These are phyloP conservation scores for Mariannaea sp. DNA, from an alignment of 2,329 filamentous ascomycete genomes.

Conservation along the genomic window DNA sequence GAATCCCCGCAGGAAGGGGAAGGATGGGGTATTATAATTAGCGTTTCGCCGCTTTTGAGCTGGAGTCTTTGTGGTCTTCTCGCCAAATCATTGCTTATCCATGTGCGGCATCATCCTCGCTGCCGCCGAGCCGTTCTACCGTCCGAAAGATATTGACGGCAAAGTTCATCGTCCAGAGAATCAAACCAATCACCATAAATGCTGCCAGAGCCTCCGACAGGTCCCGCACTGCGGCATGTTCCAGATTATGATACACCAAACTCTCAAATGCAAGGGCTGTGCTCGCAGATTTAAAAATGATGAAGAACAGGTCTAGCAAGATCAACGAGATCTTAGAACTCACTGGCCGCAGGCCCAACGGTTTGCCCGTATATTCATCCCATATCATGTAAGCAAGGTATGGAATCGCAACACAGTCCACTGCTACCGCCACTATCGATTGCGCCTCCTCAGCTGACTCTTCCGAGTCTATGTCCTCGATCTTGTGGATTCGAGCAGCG, in stretches of 20 bases:
- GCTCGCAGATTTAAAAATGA: conserved; percentile 96
- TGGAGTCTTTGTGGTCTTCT: not conserved
- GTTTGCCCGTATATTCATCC: conserved; percentile 95
- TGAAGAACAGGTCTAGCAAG: conserved; percentile 91
- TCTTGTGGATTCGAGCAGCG: conserved; percentile 72
- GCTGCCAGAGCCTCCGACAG: conserved; percentile 71
- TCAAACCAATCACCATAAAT: conserved; percentile 78
- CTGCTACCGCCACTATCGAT: conserved; percentile 84
- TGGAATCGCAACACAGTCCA: conserved; percentile 85
- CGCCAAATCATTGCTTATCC: conserved; percentile 24
- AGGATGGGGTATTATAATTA: conserved; percentile 23
- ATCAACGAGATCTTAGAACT: conserved; percentile 88
- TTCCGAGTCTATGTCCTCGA: conserved; percentile 53
- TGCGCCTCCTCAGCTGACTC: conserved; percentile 68
- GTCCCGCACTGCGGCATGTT: conserved; percentile 52
- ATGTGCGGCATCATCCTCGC: conserved; percentile 48
- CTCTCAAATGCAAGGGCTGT: conserved; percentile 87
- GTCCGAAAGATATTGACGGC: conserved; percentile 79
- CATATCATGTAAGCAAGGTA: conserved; percentile 94
- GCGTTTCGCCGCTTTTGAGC: conserved; percentile 14
- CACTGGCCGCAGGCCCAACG: conserved; percentile 81
- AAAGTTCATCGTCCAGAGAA: conserved; percentile 92
- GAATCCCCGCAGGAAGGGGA: conserved; percentile 11
- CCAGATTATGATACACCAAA: conserved; percentile 62
- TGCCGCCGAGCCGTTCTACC: conserved; percentile 64